Evolutionary conservation across 2,329 filamentous ascomycete species (phyloP).

Genomic region (Pyricularia sp.): DNA sequence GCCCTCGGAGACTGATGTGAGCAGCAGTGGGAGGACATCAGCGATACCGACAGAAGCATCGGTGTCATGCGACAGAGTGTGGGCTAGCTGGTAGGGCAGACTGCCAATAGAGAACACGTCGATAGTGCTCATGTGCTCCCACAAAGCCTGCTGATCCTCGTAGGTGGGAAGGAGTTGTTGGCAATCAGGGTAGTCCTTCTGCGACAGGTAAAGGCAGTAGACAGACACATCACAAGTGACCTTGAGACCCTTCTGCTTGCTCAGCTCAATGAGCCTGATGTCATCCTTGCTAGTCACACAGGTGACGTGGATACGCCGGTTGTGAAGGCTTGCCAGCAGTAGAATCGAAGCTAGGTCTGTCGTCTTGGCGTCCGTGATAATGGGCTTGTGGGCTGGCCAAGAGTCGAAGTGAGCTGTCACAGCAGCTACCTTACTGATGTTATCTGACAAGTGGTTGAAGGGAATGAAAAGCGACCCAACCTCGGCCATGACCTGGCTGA

Average conservation of each 20-base stretch:
- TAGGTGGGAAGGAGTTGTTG: conserved; percentile 53
- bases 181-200: conserved; percentile 60
- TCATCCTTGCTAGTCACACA: conserved; percentile 76
- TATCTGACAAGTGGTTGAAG: conserved; percentile 72
- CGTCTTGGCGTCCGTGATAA: conserved; percentile 72
- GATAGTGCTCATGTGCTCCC: conserved; percentile 63
- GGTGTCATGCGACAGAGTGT: conserved; percentile 38
- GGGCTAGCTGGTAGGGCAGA: conserved; percentile 66
- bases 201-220: conserved; percentile 67
- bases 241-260: conserved; percentile 72
- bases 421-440: conserved; percentile 75
- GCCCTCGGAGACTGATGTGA: conserved; percentile 68
- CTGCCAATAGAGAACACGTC: conserved; percentile 75
- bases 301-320: conserved; percentile 68
- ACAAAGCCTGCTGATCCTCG: conserved; percentile 63
- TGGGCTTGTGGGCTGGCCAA: conserved; percentile 71
- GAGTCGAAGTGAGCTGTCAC: conserved; percentile 71
- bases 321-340: conserved; percentile 68
- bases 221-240: conserved; percentile 79
- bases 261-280: conserved; percentile 65
- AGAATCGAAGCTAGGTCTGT: conserved; percentile 75
- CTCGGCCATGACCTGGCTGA: conserved; percentile 61
- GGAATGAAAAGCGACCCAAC: conserved; percentile 76
- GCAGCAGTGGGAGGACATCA: conserved; percentile 63
- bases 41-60: conserved; percentile 58